Base-by-base conservation (phyloP, 305 asterid species). In the Solanum hybrid region DNA sequence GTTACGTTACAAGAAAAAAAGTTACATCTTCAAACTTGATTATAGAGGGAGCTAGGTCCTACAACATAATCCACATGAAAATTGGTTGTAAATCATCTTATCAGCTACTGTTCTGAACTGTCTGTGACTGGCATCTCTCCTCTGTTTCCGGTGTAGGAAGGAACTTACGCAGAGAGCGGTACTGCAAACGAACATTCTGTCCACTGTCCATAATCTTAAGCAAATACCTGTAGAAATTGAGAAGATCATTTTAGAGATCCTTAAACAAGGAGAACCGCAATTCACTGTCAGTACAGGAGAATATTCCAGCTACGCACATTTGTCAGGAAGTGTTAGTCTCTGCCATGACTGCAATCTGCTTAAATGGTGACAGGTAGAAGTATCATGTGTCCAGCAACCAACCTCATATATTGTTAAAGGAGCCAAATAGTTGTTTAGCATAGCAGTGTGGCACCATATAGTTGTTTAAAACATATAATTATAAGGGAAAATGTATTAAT, bases 151-250 rank as follows among this genome's bases (percentile, higher is more conserved):
- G 92, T 87, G 97, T 89, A 77, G 91, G 76, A 38, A 88, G 91
- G 20, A 93, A 88, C 91, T 95, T 97, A 90, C 95, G 93, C 89
- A 97, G 93, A 81, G 99, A 96, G 85, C 98, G 99, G 90, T 97
- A 96, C 73, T 97, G 99, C 87, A 97, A 84, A 81, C 99, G 95
- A 24, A 97, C 94, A 88, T 93, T 95, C 92, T 96, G 98, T 87
- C 98, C 99, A 72, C 95, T 96, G 85, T 92, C 99, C 78, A 94
- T 89, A 78, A 94, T 94, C 94, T 92, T 95, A 81, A 97, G 99
- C 95, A 96, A 93, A 92, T 97, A 97, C 98, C 99, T 97, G 93
- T 8, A 77, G 76, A 78, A 88, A 40, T 26, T 46, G 87, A 82
- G 20, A 42, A 42, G 6, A 42, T 42, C 60, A 42, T 42, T 42